Base-by-base conservation (phyloP, 2,329 filamentous ascomycete genomes). In the Fusarium sacchari region DNA sequence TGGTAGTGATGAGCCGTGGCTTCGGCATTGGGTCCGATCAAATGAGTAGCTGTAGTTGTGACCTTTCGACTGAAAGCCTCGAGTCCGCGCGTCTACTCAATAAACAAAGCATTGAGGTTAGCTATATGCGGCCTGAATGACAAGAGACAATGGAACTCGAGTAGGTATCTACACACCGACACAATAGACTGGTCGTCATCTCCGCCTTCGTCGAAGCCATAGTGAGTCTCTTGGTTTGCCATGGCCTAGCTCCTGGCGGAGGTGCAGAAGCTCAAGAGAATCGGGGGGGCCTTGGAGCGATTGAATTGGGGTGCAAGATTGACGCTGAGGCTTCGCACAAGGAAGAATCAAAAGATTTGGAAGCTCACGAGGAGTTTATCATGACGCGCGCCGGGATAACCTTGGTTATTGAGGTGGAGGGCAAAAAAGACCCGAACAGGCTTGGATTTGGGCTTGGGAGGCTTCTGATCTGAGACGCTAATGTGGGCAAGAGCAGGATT, bases 21-120 rank as follows among this genome's bases (percentile, higher is more conserved):
- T 78, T 84, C 83, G 76, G 84, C 80, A 64, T 90, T 83, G 52
- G 92, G 90, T 49, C 89, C 92, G 79, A 98, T 97, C 76, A 99
- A 88, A 82, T 97, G 95, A 79, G 91, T 94, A 64, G 96, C 96
- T 26, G 96, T 98, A 34, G 94, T 94, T 36, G 95, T 96, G 72
- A 98, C 95, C 84, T 98, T 99, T 80, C 96, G 92, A 76, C 95
- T 91, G 83, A 99, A 98, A 62, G 94, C 93, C 84, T 98, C 95
- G 77, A 98, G 86, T 74, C 96, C 94, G 78, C 94, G 93, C 62
- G 94, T 91, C 95, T 97, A 78, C 57, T 55, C 72, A 64, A 71
- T 66, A 40, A 59, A 34, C 56, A 36, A 69, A 64, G 68, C 65
- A 74, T 70, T 60, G 60, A 50, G 62, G 69, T 75, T 69, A 70